These are phyloP conservation scores for Ligustrum vulgare DNA, from an alignment of 257 asterid species.

Conservation along the genomic window DNA sequence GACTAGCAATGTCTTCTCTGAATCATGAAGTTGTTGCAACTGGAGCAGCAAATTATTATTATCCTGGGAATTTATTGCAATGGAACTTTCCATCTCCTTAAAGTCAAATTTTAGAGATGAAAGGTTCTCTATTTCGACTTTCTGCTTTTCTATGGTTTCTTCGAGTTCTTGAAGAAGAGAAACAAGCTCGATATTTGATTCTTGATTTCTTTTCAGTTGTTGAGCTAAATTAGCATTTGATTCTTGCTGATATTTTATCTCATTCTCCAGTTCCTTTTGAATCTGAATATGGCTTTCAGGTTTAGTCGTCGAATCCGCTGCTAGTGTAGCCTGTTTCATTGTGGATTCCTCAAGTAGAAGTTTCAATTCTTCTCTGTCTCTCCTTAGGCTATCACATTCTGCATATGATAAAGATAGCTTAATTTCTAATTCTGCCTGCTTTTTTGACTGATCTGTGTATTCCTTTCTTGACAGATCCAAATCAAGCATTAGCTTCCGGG, in stretches of 20 bases:
- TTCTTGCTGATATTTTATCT: constrained; percentile 62
- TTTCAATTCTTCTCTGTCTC: constrained; percentile 55
- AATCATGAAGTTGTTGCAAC: constrained; percentile 44
- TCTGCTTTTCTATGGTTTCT: constrained; percentile 73
- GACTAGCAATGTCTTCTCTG: constrained; percentile 45
- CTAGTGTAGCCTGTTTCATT: constrained; percentile 27
- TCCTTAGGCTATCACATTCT: constrained; percentile 53
- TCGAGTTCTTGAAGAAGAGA: constrained; percentile 87
- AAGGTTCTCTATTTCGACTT: constrained; percentile 63
- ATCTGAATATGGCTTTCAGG: constrained; percentile 40
- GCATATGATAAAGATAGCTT: constrained; percentile 71
- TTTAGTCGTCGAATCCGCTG: constrained; percentile 37
- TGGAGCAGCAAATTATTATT: constrained; percentile 30
- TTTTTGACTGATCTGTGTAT: constrained; percentile 53
- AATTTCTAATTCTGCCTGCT: constrained; percentile 58
- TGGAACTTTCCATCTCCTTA: constrained; percentile 29
- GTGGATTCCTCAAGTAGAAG: constrained; percentile 34
- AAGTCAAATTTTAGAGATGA: constrained; percentile 36
- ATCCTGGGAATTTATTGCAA: constrained; percentile 33
- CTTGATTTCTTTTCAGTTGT: constrained; percentile 76
- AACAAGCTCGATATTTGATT: constrained; percentile 80
- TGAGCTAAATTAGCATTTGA: constrained; percentile 57
- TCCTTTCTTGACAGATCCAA: constrained; percentile 66
- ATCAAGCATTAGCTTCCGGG: constrained; percentile 78
- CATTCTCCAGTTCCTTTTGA: constrained; percentile 61